Evolutionary conservation across 257 asterid species (phyloP).

Genomic region (Ajuga chamaepitys): DNA sequence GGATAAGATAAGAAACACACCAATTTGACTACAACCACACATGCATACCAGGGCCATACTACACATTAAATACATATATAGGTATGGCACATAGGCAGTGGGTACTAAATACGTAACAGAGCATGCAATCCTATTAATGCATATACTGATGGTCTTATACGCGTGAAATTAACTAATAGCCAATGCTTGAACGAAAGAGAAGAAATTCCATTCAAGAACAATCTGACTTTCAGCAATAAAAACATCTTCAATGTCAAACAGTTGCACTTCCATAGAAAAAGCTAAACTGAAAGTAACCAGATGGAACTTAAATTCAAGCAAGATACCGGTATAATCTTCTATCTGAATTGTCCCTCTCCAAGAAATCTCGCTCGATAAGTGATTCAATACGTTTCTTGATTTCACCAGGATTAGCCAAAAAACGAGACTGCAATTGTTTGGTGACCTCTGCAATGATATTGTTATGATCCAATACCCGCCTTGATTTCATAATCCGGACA

Average conservation of each 20-base stretch:
- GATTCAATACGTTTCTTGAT: slow-evolving; percentile 79
- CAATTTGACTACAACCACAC: too few relatives aligned
- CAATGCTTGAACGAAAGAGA: neutral
- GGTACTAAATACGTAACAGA: neutral
- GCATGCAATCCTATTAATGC: too few relatives aligned
- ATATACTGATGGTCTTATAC: neutral
- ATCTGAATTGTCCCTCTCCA: slow-evolving; percentile 75
- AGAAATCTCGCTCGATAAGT: slow-evolving; percentile 73
- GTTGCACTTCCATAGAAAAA: slow-evolving; percentile 4
- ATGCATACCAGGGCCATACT: too few relatives aligned
- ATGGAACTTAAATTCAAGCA: slow-evolving; percentile 26
- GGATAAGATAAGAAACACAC: too few relatives aligned
- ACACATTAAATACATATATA: too few relatives aligned
- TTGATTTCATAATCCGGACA: slow-evolving; percentile 80
- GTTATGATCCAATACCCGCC: slow-evolving; percentile 80
- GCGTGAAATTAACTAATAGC: neutral
- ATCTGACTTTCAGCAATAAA: slow-evolving; percentile 15
- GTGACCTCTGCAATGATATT: slow-evolving; percentile 80
- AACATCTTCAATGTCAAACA: slow-evolving; percentile 9
- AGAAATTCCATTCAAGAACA: slow-evolving; percentile 7
- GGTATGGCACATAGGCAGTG: neutral
- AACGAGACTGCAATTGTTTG: slow-evolving; percentile 78
- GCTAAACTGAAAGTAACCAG: slow-evolving; percentile 10
- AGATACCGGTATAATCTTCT: slow-evolving; percentile 65
- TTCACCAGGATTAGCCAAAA: slow-evolving; percentile 77